phyloP scores from a whole-genome alignment of 768 basidiomycete species.

The Strobilomyces echinocephalus region DNA sequence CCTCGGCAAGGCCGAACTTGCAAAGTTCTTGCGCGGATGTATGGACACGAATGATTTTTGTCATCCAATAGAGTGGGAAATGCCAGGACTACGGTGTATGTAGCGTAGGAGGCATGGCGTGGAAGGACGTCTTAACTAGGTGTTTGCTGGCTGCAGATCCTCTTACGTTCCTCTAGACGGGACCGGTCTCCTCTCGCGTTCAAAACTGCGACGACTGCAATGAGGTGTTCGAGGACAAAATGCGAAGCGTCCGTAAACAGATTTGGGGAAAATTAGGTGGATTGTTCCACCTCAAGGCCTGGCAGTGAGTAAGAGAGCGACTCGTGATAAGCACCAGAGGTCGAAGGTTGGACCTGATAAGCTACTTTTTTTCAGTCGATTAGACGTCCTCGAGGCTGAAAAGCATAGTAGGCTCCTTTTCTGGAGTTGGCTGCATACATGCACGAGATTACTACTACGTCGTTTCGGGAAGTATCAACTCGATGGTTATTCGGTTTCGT shows the following conservation, averaged over 20 bases:
- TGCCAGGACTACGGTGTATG: background rate
- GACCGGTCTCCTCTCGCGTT: no score
- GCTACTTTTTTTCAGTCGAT: no score
- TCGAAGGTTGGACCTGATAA: no score
- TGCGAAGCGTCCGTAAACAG: background rate
- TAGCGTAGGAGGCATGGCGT: background rate
- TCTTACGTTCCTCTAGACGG: background rate
- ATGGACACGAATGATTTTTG: background rate
- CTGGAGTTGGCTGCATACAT: no score
- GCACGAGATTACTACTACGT: no score
- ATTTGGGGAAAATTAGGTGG: conserved; percentile 3
- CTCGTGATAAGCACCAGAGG: no score
- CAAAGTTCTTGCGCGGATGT: background rate
- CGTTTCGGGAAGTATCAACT: no score
- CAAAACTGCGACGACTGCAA: background rate
- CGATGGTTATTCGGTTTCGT: no score
- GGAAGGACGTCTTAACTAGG: background rate
- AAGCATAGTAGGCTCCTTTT: no score
- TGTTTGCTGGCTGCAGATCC: conserved; percentile 4
- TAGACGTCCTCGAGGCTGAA: no score
- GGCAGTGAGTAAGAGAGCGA: no score
- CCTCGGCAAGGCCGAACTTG: conserved; percentile 6
- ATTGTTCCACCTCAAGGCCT: conserved; percentile 12
- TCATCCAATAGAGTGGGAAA: background rate
- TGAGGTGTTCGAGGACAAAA: background rate